A percentile compares a stretch with the other conserved stretches of the same genome.
phyloP scores from a whole-genome alignment of 257 asterid genomes.

The Solanum pimpinellifolium region DNA sequence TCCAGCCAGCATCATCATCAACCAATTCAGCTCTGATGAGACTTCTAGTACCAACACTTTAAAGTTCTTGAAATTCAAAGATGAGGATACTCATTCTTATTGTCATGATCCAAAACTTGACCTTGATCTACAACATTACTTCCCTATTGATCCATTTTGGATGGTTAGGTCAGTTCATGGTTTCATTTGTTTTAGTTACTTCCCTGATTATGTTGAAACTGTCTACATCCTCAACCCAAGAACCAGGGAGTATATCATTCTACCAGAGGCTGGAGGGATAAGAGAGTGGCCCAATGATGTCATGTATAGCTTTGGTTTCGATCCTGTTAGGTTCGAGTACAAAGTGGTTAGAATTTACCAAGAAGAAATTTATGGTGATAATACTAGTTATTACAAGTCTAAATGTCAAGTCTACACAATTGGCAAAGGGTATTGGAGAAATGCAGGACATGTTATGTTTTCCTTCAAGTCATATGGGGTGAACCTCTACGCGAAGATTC shows the following conservation, averaged over 20 bases:
- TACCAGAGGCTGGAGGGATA: conserved; percentile 3
- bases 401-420: conserved; percentile 33
- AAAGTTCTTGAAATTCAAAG: conserved; percentile 12
- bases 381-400: conserved; percentile 14
- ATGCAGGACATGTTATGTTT: conserved; percentile 13
- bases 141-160: not conserved
- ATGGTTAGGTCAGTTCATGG: conserved; percentile 33
- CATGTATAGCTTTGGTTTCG: conserved; percentile 24
- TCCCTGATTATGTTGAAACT: conserved; percentile 14
- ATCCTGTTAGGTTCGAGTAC: conserved; percentile 5
- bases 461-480: conserved; percentile 8
- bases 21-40: conserved; percentile 2
- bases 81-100: not conserved
- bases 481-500: conserved; percentile 27
- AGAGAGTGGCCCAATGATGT: conserved; percentile 11
- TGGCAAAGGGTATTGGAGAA: conserved; percentile 26
- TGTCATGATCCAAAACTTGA: not conserved
- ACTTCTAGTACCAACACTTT: not conserved
- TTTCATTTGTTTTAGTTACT: conserved; percentile 4
- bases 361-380: conserved; percentile 9
- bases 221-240: conserved; percentile 31
- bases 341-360: conserved; percentile 42
- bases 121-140: conserved; percentile 2
- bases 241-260: conserved; percentile 25
- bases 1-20: conserved; percentile 15